Base-by-base conservation (phyloP, 257 asterid genomes). In the Coffea eugenioides region DNA sequence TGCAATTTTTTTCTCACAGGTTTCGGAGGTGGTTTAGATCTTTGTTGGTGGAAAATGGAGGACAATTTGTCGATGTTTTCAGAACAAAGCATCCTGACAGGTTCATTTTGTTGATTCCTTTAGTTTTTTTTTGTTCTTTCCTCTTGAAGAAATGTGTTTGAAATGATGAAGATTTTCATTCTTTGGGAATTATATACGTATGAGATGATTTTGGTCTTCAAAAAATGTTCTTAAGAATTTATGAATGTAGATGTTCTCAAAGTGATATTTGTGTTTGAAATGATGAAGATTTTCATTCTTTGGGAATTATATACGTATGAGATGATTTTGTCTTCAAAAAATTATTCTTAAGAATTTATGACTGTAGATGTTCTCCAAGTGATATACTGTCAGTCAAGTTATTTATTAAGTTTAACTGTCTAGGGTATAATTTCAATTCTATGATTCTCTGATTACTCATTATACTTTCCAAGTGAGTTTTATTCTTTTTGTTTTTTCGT, bases 21-120 rank as follows among this genome's bases (percentile, higher is more conserved):
- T 93, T 93, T 82, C 89, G 97, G 80, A 82, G 83, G 80, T 95
- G 99, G 99, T 92, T 95, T 85, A 91, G 97, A 88, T 95, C 96
- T 77, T 87, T 93, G 84, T 86, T 91, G 84, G 86, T 84, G 86
- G 83, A 87, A 82, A 91, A 89, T 83, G 98, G 96, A 73, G 97
- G 99, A 52, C 77, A 76, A 3, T 90, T 93, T 81, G 79, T 77
- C 56, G 97, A 95, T 82, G 92, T 91, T 85, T 93, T 93, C 85
- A 89, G 98, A 78, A 90, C 89, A 77, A 93, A 87, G 71, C 92
- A 92, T 82, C 97, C 98, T 54, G 93, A 89, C 77, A 92, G 99
- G 98, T 95, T 77, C 54, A 74, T 36, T 61, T 54, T 64, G 27
- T 39, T 74, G 9, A 14, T 14, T 23, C 56, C 21, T 66, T 59